Conservation (phyloP, 75 land plant genomes). For the Sequoia sempervirens region DNA sequence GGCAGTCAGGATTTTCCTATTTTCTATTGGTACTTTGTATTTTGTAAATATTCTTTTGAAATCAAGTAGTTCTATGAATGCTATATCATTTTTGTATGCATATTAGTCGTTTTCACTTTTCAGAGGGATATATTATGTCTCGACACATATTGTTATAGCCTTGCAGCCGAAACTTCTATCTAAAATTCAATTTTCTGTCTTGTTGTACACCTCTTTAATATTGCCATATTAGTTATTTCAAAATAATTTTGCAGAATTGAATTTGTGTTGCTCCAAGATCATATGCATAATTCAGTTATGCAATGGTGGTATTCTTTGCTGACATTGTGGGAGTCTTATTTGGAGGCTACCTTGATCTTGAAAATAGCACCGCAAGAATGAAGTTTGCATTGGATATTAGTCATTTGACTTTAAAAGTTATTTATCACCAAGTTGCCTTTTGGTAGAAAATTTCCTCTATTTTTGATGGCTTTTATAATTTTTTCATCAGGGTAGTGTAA, state of each 20-base stretch:
- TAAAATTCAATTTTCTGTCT: not conserved
- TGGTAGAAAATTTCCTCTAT: not conserved
- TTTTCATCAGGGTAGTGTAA: conserved; percentile 3
- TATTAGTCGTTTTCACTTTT: not conserved
- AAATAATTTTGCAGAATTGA: not conserved
- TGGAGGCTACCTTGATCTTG: not conserved
- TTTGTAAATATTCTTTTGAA: not conserved
- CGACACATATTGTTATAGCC: not conserved
- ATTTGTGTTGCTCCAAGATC: not conserved
- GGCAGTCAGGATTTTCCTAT: not conserved
- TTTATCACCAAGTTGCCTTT: not conserved
- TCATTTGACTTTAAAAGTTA: not conserved
- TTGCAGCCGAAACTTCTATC: not conserved
- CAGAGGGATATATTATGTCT: not conserved
- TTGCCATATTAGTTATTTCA: not conserved
- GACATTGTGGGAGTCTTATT: too few relatives aligned
- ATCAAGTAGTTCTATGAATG: not conserved
- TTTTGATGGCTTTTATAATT: not conserved
- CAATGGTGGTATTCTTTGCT: not conserved
- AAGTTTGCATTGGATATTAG: not conserved
- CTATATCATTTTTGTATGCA: not conserved
- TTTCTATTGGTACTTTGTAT: not conserved
- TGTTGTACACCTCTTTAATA: not conserved
- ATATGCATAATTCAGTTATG: not conserved
- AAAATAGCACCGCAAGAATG: not conserved